Conservation (phyloP, 176 grass and related monocot species). For the Carex littledalei region DNA sequence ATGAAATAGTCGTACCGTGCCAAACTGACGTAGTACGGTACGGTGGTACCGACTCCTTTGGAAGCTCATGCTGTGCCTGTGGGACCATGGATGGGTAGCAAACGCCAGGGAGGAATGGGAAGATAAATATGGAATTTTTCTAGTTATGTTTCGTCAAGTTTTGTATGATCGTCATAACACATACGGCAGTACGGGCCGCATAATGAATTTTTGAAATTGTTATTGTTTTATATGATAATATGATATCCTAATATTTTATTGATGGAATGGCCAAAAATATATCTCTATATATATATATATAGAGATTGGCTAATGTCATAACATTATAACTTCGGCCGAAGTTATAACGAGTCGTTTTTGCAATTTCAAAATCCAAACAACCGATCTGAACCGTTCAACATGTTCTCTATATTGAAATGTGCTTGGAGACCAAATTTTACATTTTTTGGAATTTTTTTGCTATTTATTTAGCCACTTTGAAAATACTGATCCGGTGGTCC, state of each 20-base stretch:
- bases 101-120: background rate
- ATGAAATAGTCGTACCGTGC: background rate
- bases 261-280: background rate
- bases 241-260: background rate
- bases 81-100: background rate
- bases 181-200: background rate
- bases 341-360: too few species aligned
- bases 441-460: too few species aligned
- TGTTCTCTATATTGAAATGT: too few species aligned
- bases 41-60: background rate
- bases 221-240: background rate
- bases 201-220: background rate
- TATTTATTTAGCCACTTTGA: too few species aligned
- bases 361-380: too few species aligned
- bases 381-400: too few species aligned
- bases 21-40: background rate
- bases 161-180: background rate
- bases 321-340: too few species aligned
- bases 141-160: background rate
- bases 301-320: too few species aligned
- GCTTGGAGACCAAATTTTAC: too few species aligned
- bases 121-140: background rate
- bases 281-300: background rate
- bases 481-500: too few species aligned
- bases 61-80: background rate